Conservation (phyloP, 345 rosid genomes). For the Dipteronia sinensis region DNA sequence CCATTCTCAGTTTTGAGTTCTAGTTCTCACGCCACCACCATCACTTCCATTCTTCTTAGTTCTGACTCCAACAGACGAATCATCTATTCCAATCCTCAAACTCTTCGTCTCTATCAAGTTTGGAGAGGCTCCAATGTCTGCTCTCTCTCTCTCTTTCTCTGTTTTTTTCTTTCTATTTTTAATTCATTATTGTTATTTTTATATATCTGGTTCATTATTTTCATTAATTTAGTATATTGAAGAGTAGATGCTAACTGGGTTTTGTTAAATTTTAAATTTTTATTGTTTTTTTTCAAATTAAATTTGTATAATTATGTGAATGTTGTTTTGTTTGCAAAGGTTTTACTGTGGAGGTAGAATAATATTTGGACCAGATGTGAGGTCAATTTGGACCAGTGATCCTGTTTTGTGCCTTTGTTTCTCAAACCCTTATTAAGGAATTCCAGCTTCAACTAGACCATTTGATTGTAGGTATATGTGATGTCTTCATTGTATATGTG, state of each 20-base stretch:
- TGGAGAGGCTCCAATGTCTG: slow-evolving; percentile 75
- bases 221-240: too few relatives aligned
- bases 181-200: neutral
- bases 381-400: slow-evolving; percentile 79
- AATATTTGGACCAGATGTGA: slow-evolving; percentile 80
- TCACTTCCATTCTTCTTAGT: too few relatives aligned
- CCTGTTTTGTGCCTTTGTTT: slow-evolving; percentile 71
- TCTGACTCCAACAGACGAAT: slow-evolving; percentile 44
- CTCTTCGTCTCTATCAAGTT: slow-evolving; percentile 55
- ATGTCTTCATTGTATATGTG: slow-evolving; percentile 48
- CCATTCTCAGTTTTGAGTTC: too few relatives aligned
- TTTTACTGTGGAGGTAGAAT: slow-evolving; percentile 80
- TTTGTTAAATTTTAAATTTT: neutral
- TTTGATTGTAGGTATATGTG: slow-evolving; percentile 39
- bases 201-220: too few relatives aligned
- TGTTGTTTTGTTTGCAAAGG: slow-evolving; percentile 48
- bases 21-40: too few relatives aligned
- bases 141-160: neutral
- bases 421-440: slow-evolving; percentile 45
- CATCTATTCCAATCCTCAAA: slow-evolving; percentile 26
- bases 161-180: neutral
- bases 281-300: neutral
- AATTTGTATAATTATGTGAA: neutral
- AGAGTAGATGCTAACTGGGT: neutral
- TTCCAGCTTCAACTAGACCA: slow-evolving; percentile 51